These are phyloP conservation scores for Collybiopsis confluens DNA, from an alignment of 768 basidiomycete genomes.

Conservation along the genomic window DNA sequence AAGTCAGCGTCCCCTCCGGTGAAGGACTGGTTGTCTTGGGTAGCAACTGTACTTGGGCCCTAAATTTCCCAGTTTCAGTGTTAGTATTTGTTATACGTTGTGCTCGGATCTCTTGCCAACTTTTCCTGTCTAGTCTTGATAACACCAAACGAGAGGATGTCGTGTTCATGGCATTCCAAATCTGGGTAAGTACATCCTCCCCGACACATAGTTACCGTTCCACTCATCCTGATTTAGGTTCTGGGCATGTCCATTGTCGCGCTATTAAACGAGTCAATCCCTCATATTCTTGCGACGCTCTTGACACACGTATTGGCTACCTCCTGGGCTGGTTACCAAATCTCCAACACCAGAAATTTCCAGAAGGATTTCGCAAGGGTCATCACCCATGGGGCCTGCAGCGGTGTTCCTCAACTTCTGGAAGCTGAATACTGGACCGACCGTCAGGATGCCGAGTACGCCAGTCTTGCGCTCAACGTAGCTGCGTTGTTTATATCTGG, in stretches of 20 bases:
- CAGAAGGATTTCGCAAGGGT: slow-evolving; percentile 49
- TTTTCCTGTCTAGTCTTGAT: slow-evolving; percentile 40
- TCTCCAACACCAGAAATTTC: slow-evolving; percentile 56
- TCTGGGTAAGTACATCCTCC: slow-evolving; percentile 54
- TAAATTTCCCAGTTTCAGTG: slow-evolving; percentile 70
- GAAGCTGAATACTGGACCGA: slow-evolving; percentile 56
- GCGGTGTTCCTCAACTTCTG: slow-evolving; percentile 44
- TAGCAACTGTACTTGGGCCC: slow-evolving; percentile 48
- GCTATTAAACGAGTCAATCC: slow-evolving; percentile 72
- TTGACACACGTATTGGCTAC: slow-evolving; percentile 72
- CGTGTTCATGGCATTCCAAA: slow-evolving; percentile 72
- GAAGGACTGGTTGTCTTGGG: slow-evolving; percentile 34
- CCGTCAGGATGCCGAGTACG: slow-evolving; percentile 57
- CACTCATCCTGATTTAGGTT: slow-evolving; percentile 3
- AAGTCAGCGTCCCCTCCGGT: slow-evolving; percentile 24
- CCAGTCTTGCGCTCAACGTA: slow-evolving; percentile 59
- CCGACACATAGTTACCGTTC: slow-evolving; percentile 28
- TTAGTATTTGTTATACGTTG: slow-evolving; percentile 30
- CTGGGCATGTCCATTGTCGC: slow-evolving; percentile 16
- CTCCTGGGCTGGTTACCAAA: slow-evolving; percentile 68
- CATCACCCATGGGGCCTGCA: slow-evolving; percentile 64
- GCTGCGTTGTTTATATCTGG: slow-evolving; percentile 55
- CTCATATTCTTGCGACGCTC: slow-evolving; percentile 71
- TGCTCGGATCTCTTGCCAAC: neutral
- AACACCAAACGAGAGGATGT: slow-evolving; percentile 77